phyloP scores from a whole-genome alignment of 2,329 filamentous ascomycete species.

The Colletotrichum godetiae region DNA sequence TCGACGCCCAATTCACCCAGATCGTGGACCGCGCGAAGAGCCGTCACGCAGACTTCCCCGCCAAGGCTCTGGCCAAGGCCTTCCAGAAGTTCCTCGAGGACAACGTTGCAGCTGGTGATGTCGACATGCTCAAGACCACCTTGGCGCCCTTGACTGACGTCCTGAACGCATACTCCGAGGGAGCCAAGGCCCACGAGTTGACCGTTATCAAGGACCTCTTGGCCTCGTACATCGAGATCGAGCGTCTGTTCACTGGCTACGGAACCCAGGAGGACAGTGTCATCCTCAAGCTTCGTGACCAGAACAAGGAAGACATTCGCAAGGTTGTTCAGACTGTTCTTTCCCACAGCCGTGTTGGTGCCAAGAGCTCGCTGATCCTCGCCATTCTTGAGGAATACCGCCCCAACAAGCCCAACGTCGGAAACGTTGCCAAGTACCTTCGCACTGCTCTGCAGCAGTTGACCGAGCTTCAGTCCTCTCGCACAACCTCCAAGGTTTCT shows the following conservation, averaged over 20 bases:
- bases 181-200: constrained; percentile 91
- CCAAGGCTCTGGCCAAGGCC: constrained; percentile 85
- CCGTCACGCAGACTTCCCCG: constrained; percentile 88
- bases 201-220: constrained; percentile 83
- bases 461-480: constrained; percentile 87
- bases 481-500: constrained; percentile 90
- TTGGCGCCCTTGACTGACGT: constrained; percentile 82
- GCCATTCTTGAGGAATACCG: constrained; percentile 94
- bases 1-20: constrained; percentile 84
- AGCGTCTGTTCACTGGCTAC: constrained; percentile 87
- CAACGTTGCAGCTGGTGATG: constrained; percentile 79
- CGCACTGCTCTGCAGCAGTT: constrained; percentile 84
- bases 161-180: constrained; percentile 84
- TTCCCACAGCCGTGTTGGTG: constrained; percentile 90
- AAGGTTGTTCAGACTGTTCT: constrained; percentile 90
- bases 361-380: constrained; percentile 93
- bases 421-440: constrained; percentile 90
- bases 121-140: constrained; percentile 76
- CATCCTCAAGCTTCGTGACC: constrained; percentile 91
- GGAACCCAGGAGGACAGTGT: constrained; percentile 92
- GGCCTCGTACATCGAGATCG: constrained; percentile 83
- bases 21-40: constrained; percentile 86
- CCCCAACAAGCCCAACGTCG: constrained; percentile 91
- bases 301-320: constrained; percentile 91
- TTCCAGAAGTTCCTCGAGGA: constrained; percentile 92